Base-by-base conservation (phyloP, 2,329 filamentous ascomycete species). In the Fusarium acutatum region DNA sequence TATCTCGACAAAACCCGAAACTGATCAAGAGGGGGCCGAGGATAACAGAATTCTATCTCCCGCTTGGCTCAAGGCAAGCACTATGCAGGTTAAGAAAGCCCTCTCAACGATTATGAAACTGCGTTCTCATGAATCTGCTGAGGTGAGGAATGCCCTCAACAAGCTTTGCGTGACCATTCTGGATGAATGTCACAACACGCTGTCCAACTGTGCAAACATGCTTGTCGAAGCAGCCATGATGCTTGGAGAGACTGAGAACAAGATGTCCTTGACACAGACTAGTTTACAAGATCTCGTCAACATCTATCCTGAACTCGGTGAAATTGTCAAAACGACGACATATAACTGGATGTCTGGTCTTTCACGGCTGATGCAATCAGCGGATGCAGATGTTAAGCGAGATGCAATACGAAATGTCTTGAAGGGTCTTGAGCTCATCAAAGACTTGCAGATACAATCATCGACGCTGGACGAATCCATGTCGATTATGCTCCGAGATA, bases 261-360 rank as follows among this genome's bases (percentile, higher is more conserved):
- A 67, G 34, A 75, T 74, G 6, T 80, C 82, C 13, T 69, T 83
- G 20, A 78, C 83, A 13, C 81, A 84, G 46, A 89, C 88, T 3
- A 86, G 82, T 54, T 80, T 97, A 9, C 86, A 86, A 34, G 87
- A 91, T 69, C 83, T 97, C 32, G 84, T 92, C 11, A 86, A 83
- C 43, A 89, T 91, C 17, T 90, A 94, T 74, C 82, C 87, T 4
- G 84, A 88, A 54, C 85, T 95, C 5, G 83, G 87, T 7, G 90
- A 93, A 28, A 84, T 89, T 6, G 84, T 96, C 32, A 93, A 94
- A 75, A 88, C 87, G 34, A 92, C 89, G 2, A 86, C 97, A 2
- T 93, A 96, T 80, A 91, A 91, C 59, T 98, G 95, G 95, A 88
- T 95, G 30, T 89, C 90, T 6, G 92, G 94, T 44, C 87, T 99